Conservation (phyloP, 2,329 filamentous ascomycete genomes). For the Colletotrichum orbiculare region DNA sequence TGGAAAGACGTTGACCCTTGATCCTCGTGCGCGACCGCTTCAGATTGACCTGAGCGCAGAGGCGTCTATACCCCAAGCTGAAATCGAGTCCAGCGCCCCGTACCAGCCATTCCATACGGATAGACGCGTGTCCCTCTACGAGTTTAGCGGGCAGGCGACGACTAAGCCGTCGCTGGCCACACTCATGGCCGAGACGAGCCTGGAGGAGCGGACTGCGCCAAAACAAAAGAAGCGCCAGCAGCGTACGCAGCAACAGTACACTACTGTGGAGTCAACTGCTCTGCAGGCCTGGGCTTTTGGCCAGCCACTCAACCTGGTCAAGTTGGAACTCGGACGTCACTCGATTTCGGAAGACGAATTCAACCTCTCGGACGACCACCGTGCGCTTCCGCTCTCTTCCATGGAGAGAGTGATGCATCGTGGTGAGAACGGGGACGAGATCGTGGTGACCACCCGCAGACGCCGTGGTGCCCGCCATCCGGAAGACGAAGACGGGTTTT, state of each 20-base stretch:
- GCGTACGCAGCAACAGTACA: conserved; percentile 37
- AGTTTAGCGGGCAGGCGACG: conserved; percentile 59
- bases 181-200: conserved; percentile 53
- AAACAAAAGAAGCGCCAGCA: conserved; percentile 52
- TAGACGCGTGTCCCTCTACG: conserved; percentile 80
- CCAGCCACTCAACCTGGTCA: conserved; percentile 60
- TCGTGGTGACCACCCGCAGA: conserved; percentile 83
- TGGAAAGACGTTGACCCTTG: conserved; percentile 65
- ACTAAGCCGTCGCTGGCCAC: conserved; percentile 50
- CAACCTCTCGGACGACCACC: conserved; percentile 63
- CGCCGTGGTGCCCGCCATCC: conserved; percentile 65
- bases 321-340: conserved; percentile 64
- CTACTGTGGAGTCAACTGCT: conserved; percentile 31
- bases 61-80: conserved; percentile 78
- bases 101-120: conserved; percentile 98
- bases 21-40: conserved; percentile 52
- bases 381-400: conserved; percentile 70
- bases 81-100: conserved; percentile 94
- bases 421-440: conserved; percentile 75
- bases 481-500: conserved; percentile 80
- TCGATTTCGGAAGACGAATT: conserved; percentile 63
- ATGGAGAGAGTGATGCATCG: conserved; percentile 72
- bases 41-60: conserved; percentile 60
- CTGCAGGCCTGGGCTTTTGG: conserved; percentile 68
- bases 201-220: conserved; percentile 51